These are phyloP conservation scores for Syzygium aromaticum DNA, from an alignment of 345 rosid species.

Conservation along the genomic window DNA sequence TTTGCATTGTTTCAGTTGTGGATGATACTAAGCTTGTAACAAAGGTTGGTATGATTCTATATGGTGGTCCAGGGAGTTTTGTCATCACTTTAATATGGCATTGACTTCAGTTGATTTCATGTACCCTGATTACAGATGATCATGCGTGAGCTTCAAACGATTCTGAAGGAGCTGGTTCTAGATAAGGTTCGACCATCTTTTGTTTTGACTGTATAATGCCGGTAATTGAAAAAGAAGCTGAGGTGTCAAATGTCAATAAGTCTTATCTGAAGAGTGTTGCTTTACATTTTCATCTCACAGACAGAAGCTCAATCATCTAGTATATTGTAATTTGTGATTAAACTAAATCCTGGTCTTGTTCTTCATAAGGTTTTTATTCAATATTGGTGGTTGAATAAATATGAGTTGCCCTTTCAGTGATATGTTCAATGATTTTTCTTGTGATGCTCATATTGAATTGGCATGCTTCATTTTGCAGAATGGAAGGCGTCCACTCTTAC, in stretches of 20 bases:
- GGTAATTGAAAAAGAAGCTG: neutral
- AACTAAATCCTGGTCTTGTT: neutral
- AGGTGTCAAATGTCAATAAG: neutral
- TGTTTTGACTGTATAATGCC: neutral
- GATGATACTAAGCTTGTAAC: slow-evolving; percentile 92
- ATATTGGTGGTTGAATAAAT: neutral
- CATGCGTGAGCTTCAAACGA: slow-evolving; percentile 61
- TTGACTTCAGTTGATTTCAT: slow-evolving; percentile 7
- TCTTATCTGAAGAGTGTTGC: neutral
- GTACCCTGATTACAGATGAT: slow-evolving; percentile 42
- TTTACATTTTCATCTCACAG: neutral
- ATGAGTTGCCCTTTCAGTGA: neutral
- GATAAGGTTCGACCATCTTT: slow-evolving; percentile 50
- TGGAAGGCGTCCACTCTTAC: slow-evolving; percentile 68
- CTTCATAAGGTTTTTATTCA: neutral
- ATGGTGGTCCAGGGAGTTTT: neutral
- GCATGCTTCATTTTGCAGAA: slow-evolving; percentile 30
- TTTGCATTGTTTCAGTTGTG: slow-evolving; percentile 52
- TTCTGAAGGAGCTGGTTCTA: slow-evolving; percentile 54
- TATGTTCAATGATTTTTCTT: neutral
- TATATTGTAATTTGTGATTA: neutral
- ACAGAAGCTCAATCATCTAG: neutral
- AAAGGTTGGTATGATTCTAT: slow-evolving; percentile 39
- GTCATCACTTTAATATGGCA: neutral
- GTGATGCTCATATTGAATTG: neutral